Conservation (phyloP, 208 protist species). For the Leishmania braziliensis region DNA sequence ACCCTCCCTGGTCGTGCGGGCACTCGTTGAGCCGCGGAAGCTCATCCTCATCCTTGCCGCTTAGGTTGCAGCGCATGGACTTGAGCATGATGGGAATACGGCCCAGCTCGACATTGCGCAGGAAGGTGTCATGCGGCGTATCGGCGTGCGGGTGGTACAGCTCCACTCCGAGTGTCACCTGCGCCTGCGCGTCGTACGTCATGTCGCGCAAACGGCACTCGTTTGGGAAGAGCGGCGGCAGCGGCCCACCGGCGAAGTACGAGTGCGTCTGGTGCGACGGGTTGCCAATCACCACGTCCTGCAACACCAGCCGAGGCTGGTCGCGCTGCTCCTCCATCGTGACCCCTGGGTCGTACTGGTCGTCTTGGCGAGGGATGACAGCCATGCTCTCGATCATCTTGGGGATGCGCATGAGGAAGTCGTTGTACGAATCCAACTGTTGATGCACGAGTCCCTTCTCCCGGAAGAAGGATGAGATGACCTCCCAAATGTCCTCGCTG, state of each 20-base stretch:
- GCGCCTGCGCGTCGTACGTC: conserved; percentile 88
- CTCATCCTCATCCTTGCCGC: conserved; percentile 91
- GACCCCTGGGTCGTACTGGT: conserved; percentile 78
- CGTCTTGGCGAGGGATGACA: conserved; percentile 73
- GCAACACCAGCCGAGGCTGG: conserved; percentile 71
- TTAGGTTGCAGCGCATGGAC: conserved; percentile 96
- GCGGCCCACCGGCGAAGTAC: conserved; percentile 52
- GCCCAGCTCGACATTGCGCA: conserved; percentile 94
- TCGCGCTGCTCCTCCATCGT: conserved; percentile 53
- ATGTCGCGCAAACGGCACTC: conserved; percentile 97
- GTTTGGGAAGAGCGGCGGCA: conserved; percentile 92
- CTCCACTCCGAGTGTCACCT: conserved; percentile 63
- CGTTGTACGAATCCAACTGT: conserved; percentile 99
- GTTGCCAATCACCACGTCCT: conserved; percentile 85
- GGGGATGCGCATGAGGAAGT: conserved; percentile 93
- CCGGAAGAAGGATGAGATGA: conserved; percentile 98
- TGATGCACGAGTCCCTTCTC: conserved; percentile 98
- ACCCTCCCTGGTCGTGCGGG: conserved; percentile 98
- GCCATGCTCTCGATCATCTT: conserved; percentile 79
- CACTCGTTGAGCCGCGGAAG: conserved; percentile 97
- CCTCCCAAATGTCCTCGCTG: conserved; percentile 96
- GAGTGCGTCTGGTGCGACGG: conserved; percentile 66
- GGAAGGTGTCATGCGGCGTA: conserved; percentile 37
- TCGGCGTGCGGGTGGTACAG: conserved; percentile 55
- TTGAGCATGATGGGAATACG: conserved; percentile 99